Conservation (phyloP, 2,329 filamentous ascomycete species). For the Xylariales sp. region DNA sequence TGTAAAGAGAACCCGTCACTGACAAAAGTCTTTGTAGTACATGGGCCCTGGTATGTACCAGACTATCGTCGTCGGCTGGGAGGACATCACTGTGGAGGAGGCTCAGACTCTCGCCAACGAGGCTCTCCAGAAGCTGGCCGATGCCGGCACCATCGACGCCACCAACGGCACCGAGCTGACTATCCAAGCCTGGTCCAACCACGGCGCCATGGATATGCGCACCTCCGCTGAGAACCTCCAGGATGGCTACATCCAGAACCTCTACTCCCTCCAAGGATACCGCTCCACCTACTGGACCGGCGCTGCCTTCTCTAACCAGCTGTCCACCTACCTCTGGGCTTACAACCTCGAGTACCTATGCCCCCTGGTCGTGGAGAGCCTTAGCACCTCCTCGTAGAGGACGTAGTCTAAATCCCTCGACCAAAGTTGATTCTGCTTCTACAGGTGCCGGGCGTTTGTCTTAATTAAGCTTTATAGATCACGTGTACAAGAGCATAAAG, state of each 20-base stretch:
- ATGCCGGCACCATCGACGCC: not conserved
- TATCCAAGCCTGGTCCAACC: constrained; percentile 22
- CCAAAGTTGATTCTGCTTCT: not conserved
- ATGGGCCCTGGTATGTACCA: constrained; percentile 19
- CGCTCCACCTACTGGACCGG: constrained; percentile 36
- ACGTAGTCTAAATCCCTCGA: not conserved
- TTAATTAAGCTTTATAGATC: too few species aligned
- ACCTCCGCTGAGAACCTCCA: constrained; percentile 22
- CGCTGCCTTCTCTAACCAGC: constrained; percentile 25
- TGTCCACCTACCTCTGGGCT: constrained; percentile 27
- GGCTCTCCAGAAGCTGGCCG: constrained; percentile 16
- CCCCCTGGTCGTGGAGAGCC: constrained; percentile 18
- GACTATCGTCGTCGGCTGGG: constrained; percentile 19
- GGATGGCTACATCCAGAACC: constrained; percentile 28
- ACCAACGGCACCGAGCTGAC: not conserved
- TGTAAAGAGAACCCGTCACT: too few species aligned
- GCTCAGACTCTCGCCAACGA: constrained; percentile 20
- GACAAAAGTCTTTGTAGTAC: too few species aligned
- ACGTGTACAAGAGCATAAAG: too few species aligned
- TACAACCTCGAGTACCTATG: constrained; percentile 23
- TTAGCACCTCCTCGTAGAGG: not conserved
- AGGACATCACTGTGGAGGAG: constrained; percentile 9
- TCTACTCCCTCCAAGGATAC: constrained; percentile 32
- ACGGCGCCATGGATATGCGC: constrained; percentile 26
- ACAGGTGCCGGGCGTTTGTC: too few species aligned